Conservation (phyloP, 441 rosid species). For the Pelargonium fulgidum region DNA sequence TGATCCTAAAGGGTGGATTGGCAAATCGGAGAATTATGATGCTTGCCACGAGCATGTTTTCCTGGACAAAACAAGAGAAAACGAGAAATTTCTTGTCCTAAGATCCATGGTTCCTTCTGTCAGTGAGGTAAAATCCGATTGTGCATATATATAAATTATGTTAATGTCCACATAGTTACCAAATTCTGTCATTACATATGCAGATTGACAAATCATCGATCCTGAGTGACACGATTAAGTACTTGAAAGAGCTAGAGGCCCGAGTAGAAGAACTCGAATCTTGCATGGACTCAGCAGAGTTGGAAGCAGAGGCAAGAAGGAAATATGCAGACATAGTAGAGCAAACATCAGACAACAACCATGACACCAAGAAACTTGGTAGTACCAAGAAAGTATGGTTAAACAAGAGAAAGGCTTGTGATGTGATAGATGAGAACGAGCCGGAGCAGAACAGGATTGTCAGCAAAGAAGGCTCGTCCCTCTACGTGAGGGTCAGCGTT, state of each 20-base stretch:
- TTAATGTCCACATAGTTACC: background rate
- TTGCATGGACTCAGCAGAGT: constrained; percentile 48
- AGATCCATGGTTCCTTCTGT: constrained; percentile 53
- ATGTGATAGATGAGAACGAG: constrained; percentile 31
- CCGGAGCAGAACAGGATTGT: constrained; percentile 20
- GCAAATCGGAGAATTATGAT: constrained; percentile 21
- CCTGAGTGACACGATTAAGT: constrained; percentile 49
- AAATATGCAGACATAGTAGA: constrained; percentile 40
- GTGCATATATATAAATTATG: background rate
- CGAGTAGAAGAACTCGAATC: constrained; percentile 76
- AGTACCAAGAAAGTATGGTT: constrained; percentile 37
- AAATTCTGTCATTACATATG: constrained; percentile 9
- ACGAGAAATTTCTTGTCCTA: constrained; percentile 45
- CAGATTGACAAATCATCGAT: constrained; percentile 60
- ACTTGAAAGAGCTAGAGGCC: constrained; percentile 55
- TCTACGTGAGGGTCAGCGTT: constrained; percentile 49
- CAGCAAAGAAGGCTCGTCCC: constrained; percentile 23
- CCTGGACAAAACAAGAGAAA: constrained; percentile 33
- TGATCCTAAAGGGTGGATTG: constrained; percentile 20
- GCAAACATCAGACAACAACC: constrained; percentile 65
- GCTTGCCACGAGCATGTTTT: constrained; percentile 19
- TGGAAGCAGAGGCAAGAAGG: constrained; percentile 37
- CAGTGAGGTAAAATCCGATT: constrained; percentile 40
- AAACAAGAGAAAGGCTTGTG: constrained; percentile 54
- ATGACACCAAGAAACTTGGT: constrained; percentile 30